Conservation (phyloP, 2,329 filamentous ascomycete species). For the Chaetoscypha palmicola region DNA sequence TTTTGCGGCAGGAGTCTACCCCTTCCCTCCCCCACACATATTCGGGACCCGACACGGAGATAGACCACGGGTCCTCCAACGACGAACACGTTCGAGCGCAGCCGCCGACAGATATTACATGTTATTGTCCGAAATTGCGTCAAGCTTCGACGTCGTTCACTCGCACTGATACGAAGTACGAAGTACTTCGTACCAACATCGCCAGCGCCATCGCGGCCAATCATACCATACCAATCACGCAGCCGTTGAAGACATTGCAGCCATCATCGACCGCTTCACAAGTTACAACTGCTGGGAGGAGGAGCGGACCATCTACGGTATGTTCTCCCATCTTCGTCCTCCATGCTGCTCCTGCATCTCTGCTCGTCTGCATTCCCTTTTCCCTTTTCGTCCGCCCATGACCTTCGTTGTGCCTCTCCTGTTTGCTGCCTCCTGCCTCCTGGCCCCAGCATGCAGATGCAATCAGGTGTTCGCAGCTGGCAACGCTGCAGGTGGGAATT, state of each 20-base stretch:
- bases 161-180: no score
- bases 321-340: neutral
- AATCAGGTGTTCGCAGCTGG: slow-evolving; percentile 4
- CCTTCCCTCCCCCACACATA: slow-evolving; percentile 4
- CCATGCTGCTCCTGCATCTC: neutral
- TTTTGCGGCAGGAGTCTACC: neutral
- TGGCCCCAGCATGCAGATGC: neutral
- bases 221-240: neutral
- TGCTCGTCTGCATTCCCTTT: neutral
- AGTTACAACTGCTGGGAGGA: neutral
- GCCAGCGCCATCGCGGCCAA: no score
- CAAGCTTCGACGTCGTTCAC: neutral
- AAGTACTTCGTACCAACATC: no score
- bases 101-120: no score
- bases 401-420: neutral
- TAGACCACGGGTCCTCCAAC: neutral
- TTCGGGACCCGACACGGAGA: neutral
- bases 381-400: neutral
- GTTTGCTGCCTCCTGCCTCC: neutral
- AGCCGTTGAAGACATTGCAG: neutral
- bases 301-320: slow-evolving; percentile 1
- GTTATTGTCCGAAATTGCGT: slow-evolving; percentile 1
- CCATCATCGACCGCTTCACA: neutral
- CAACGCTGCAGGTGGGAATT: no score
- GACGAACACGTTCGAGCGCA: slow-evolving; percentile 2